Base-by-base conservation (phyloP, 2,329 filamentous ascomycete genomes). In the Colletotrichum siamense region DNA sequence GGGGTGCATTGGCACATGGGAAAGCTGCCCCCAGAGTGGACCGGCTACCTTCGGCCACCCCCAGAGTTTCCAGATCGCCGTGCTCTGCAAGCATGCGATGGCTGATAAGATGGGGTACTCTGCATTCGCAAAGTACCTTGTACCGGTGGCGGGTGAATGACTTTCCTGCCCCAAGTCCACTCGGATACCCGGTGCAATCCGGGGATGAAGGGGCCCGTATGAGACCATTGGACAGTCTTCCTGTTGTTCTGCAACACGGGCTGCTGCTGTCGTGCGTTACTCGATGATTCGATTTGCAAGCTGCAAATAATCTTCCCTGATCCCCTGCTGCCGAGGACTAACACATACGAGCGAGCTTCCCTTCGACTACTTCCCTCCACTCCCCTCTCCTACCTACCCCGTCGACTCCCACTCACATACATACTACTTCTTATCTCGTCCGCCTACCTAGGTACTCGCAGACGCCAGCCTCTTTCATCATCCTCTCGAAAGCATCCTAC, bases 101-200 rank as follows among this genome's bases (percentile, higher is more conserved):
- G 36, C 69, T 22, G 39, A 68, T 67, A 57, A 68, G 73, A 72
- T 55, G 70, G 64, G 44, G 22, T 55, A n/a, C 39, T 12, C 39
- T 49, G 39, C 18, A n/a, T n/a, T 7, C 39, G 39, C 39, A 49
- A 49, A 49, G 39, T 49, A 49, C 39, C 16, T 49, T n/a, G 39
- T 49, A 49, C 39, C 28, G n/a, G 32, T 24, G 70, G 70, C 74
- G 74, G 74, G 65, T 73, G 74, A 76, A 76, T 76, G 74, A 55
- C 57, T 76, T 76, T 44, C 69, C 63, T 66, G 24, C 55, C 69
- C 57, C 36, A 55, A 70, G 30, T 28, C 64, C 57, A n/a, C 63
- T 76, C 30, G 57, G 65, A 15, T 8, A 24, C 61, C 64, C 34
- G 44, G 28, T 64, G 70, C 30, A 68, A 61, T 62, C 64, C 70